Evolutionary conservation across 257 asterid genomes (phyloP).

Genomic region (Petunia axillaris): DNA sequence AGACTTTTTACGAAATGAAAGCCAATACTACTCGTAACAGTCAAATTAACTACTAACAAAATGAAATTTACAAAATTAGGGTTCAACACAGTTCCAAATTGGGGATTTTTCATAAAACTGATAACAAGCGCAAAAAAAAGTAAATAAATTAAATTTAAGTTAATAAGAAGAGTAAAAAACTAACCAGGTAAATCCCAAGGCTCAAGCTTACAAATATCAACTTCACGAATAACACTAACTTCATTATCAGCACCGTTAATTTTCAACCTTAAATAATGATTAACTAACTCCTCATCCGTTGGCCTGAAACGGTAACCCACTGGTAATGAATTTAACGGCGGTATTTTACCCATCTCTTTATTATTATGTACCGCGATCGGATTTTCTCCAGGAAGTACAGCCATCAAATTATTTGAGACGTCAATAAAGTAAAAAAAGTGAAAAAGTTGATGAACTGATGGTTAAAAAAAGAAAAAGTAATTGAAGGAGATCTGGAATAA

Average conservation of each 20-base stretch:
- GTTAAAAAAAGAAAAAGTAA: conserved; percentile 25
- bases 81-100: neutral
- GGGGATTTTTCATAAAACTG: neutral
- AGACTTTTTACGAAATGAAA: neutral
- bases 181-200: conserved; percentile 89
- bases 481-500: conserved; percentile 10
- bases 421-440: neutral
- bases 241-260: conserved; percentile 64
- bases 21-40: neutral
- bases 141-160: neutral
- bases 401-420: conserved; percentile 41
- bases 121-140: neutral
- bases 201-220: conserved; percentile 80
- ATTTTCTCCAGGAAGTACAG: conserved; percentile 51
- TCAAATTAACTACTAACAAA: neutral
- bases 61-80: neutral
- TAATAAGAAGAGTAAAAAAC: neutral
- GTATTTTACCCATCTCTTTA: conserved; percentile 54
- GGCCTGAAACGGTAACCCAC: conserved; percentile 94
- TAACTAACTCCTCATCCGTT: conserved; percentile 86
- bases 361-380: conserved; percentile 59
- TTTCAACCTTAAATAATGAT: conserved; percentile 72
- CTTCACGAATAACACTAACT: conserved; percentile 76
- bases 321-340: conserved; percentile 62
- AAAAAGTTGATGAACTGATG: neutral